These are phyloP conservation scores for Hemerocallis citrina DNA, from an alignment of 106 monocot genomes.

Conservation along the genomic window DNA sequence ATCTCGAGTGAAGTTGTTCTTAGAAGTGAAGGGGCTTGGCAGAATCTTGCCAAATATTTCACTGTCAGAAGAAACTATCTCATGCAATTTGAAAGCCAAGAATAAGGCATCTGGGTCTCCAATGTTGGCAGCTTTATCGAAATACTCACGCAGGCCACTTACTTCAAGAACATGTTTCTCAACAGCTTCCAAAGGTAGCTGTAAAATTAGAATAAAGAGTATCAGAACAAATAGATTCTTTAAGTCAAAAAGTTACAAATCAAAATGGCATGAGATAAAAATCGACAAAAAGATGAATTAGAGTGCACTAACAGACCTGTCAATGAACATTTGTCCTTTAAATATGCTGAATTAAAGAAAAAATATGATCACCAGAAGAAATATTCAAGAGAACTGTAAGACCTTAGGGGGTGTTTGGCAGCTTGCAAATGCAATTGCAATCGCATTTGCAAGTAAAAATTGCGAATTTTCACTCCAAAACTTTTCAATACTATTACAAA, in stretches of 20 bases:
- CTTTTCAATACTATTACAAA: no score
- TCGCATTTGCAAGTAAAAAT: no score
- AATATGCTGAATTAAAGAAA: no score
- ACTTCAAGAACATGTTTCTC: constrained; percentile 37
- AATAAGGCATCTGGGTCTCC: constrained; percentile 88
- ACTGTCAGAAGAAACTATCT: constrained; percentile 30
- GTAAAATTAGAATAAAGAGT: constrained; percentile 23
- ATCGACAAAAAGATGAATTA: no score
- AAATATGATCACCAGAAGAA: no score
- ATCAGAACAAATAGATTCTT: constrained; percentile 16
- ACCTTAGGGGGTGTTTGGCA: no score
- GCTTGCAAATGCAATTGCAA: no score
- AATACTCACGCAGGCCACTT: constrained; percentile 54
- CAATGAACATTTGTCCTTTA: no score
- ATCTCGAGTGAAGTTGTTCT: constrained; percentile 65
- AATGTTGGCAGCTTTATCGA: constrained; percentile 47
- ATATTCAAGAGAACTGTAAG: no score
- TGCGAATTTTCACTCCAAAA: no score
- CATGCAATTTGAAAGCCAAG: constrained; percentile 79
- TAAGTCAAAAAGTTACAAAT: no score
- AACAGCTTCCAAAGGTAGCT: constrained; percentile 75
- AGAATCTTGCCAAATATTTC: constrained; percentile 51
- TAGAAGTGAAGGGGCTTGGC: constrained; percentile 50
- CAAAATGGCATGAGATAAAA: not conserved
- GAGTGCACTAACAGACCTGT: no score